phyloP scores from a whole-genome alignment of 352 stramenopile genomes.

The Phytophthora parvispora region DNA sequence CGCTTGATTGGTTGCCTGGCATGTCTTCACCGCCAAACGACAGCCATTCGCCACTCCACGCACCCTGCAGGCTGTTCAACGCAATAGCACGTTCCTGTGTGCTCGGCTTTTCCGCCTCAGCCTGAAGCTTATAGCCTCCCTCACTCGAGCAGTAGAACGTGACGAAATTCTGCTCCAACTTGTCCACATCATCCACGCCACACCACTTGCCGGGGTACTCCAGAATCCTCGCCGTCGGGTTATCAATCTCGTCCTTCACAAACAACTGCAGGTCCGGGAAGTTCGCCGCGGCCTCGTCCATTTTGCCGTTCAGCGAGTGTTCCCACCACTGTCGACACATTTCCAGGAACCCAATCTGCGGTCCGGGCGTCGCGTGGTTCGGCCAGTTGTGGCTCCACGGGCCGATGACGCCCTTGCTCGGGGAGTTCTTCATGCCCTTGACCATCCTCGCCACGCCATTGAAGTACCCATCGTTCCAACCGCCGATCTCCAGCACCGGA shows the following conservation, averaged over 20 bases:
- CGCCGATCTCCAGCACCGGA: constrained; percentile 52
- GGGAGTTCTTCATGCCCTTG: constrained; percentile 38
- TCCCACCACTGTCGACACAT: constrained; percentile 63
- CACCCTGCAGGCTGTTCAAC: constrained; percentile 47
- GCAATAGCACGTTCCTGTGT: constrained; percentile 25
- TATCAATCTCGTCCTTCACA: constrained; percentile 51
- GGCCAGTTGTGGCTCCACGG: constrained; percentile 70
- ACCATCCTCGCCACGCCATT: constrained; percentile 62
- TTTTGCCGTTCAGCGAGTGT: constrained; percentile 40
- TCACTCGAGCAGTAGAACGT: constrained; percentile 37
- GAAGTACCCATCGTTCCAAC: constrained; percentile 64
- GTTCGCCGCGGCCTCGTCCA: constrained; percentile 19
- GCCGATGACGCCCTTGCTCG: constrained; percentile 52
- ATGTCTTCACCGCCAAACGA: constrained; percentile 63
- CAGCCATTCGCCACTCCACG: constrained; percentile 64
- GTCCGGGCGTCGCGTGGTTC: constrained; percentile 51
- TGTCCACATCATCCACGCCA: constrained; percentile 34
- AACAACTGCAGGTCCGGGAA: constrained; percentile 61
- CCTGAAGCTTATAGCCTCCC: constrained; percentile 11
- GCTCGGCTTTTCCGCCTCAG: constrained; percentile 1
- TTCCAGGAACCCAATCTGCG: constrained; percentile 60
- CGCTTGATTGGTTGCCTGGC: constrained; percentile 49
- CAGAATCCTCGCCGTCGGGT: constrained; percentile 41
- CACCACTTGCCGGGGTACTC: constrained; percentile 57
- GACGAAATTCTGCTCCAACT: constrained; percentile 48